A percentile compares a stretch with the other conserved stretches of the same genome.
Conservation (phyloP, 495 filamentous ascomycete species). For the Aspergillus asperescens region DNA sequence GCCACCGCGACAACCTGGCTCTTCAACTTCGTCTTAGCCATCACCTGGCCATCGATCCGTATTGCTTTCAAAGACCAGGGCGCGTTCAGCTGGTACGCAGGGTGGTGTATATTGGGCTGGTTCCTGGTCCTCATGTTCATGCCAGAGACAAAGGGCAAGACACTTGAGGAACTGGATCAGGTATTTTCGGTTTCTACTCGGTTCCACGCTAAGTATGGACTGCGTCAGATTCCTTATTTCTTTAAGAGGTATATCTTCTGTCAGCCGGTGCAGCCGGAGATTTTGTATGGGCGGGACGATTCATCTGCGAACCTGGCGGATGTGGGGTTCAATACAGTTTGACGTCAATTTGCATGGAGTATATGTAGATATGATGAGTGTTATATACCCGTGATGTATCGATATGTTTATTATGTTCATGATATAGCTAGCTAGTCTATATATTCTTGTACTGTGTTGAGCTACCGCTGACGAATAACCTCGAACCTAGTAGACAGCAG, state of each 20-base stretch:
- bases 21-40: slow-evolving; percentile 61
- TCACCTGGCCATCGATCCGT: slow-evolving; percentile 60
- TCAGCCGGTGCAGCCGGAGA: slow-evolving; percentile 30
- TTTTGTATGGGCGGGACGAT: slow-evolving; percentile 39
- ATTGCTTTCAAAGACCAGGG: slow-evolving; percentile 52
- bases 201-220: slow-evolving; percentile 41
- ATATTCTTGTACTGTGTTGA: neutral
- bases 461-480: neutral
- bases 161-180: slow-evolving; percentile 44
- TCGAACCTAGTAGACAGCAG: neutral
- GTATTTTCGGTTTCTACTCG: slow-evolving; percentile 49
- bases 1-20: slow-evolving; percentile 39
- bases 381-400: neutral
- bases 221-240: slow-evolving; percentile 45
- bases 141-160: slow-evolving; percentile 42
- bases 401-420: neutral
- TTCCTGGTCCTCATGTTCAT: slow-evolving; percentile 33
- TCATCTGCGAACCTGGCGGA: slow-evolving; percentile 11
- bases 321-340: slow-evolving; percentile 25
- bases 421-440: neutral
- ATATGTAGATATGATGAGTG: no score
- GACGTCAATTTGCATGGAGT: neutral
- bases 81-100: slow-evolving; percentile 57
- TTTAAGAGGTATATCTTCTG: slow-evolving; percentile 43
- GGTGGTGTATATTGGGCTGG: slow-evolving; percentile 41